Evolutionary conservation across 139 green algal species (phyloP).

Genomic region (Nannochloris sp.): DNA sequence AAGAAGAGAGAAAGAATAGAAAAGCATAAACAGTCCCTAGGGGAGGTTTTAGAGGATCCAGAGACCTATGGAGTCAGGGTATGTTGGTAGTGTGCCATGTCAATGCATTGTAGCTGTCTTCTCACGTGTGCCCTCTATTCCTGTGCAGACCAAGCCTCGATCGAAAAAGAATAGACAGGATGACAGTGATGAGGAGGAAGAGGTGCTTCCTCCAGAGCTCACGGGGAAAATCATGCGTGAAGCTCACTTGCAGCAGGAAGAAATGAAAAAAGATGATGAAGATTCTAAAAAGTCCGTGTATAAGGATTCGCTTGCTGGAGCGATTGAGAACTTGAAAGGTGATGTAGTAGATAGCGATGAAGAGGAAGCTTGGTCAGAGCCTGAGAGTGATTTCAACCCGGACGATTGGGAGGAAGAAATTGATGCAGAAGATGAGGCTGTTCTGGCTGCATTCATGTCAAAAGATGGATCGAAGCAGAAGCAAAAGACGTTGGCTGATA

Average conservation of each 20-base stretch:
- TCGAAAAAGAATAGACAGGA: slow-evolving; percentile 31
- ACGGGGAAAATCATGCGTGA: slow-evolving; percentile 66
- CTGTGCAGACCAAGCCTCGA: slow-evolving; percentile 41
- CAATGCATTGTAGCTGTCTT: not conserved
- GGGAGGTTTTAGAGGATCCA: slow-evolving; percentile 57
- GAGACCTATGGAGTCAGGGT: slow-evolving; percentile 57
- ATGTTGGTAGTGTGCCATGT: slow-evolving; percentile 3
- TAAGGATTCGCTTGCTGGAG: slow-evolving; percentile 5
- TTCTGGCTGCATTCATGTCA: slow-evolving; percentile 71
- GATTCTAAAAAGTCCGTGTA: slow-evolving; percentile 10
- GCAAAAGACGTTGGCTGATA: slow-evolving; percentile 72
- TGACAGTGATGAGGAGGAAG: slow-evolving; percentile 20
- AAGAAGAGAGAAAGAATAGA: slow-evolving; percentile 11
- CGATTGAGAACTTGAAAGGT: not conserved
- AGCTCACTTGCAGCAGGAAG: slow-evolving; percentile 72
- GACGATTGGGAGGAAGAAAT: slow-evolving; percentile 27
- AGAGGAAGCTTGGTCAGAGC: slow-evolving; percentile 14
- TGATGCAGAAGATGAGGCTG: slow-evolving; percentile 65
- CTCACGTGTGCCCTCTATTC: not conserved
- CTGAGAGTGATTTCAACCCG: slow-evolving; percentile 19
- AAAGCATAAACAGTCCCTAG: slow-evolving; percentile 50
- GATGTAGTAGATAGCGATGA: slow-evolving; percentile 5
- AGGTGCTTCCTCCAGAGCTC: slow-evolving; percentile 40
- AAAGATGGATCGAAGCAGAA: slow-evolving; percentile 18
- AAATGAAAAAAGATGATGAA: slow-evolving; percentile 51